Percentiles rank a stretch among this genome's conserved stretches.
These are phyloP conservation scores for Dissoconium aciculare DNA, from an alignment of 2,329 filamentous ascomycete species.

Conservation along the genomic window DNA sequence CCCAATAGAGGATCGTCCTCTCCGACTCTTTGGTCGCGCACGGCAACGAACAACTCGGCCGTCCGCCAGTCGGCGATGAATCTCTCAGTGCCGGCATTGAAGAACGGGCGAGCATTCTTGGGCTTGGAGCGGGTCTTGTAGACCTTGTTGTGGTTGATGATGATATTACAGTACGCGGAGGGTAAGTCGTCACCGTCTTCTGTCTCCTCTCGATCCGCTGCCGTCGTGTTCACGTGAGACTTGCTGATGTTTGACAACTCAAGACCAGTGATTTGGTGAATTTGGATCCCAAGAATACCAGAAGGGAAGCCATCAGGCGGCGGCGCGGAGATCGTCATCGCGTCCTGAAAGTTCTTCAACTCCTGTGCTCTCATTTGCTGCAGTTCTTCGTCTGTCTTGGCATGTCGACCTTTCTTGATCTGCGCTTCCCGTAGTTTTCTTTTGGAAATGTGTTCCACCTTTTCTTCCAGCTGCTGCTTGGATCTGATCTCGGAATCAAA, in stretches of 20 bases:
- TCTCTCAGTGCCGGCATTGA: slow-evolving; percentile 60
- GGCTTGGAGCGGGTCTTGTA: slow-evolving; percentile 63
- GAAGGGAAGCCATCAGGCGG: slow-evolving; percentile 47
- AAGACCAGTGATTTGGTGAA: slow-evolving; percentile 58
- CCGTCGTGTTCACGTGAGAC: slow-evolving; percentile 31
- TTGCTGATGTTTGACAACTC: slow-evolving; percentile 42
- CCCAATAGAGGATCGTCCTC: slow-evolving; percentile 57
- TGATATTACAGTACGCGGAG: slow-evolving; percentile 56
- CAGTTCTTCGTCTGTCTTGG: slow-evolving; percentile 35
- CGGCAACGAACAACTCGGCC: slow-evolving; percentile 51
- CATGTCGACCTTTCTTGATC: slow-evolving; percentile 36
- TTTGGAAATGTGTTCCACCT: slow-evolving; percentile 40
- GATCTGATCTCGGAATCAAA: slow-evolving; percentile 43
- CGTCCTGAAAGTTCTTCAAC: slow-evolving; percentile 40
- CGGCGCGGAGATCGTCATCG: slow-evolving; percentile 53
- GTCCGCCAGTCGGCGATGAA: slow-evolving; percentile 55
- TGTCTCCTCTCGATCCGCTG: slow-evolving; percentile 37
- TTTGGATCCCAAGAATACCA: slow-evolving; percentile 54
- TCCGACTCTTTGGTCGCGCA: slow-evolving; percentile 51
- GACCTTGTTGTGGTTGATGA: slow-evolving; percentile 54
- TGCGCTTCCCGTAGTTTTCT: slow-evolving; percentile 52
- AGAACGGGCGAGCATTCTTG: slow-evolving; percentile 64
- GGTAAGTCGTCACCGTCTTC: slow-evolving; percentile 51
- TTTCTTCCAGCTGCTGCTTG: slow-evolving; percentile 43
- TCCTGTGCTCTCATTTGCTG: slow-evolving; percentile 55